Evolutionary conservation across 306 rosid species (phyloP).

Genomic region (Spatholobus suberectus): DNA sequence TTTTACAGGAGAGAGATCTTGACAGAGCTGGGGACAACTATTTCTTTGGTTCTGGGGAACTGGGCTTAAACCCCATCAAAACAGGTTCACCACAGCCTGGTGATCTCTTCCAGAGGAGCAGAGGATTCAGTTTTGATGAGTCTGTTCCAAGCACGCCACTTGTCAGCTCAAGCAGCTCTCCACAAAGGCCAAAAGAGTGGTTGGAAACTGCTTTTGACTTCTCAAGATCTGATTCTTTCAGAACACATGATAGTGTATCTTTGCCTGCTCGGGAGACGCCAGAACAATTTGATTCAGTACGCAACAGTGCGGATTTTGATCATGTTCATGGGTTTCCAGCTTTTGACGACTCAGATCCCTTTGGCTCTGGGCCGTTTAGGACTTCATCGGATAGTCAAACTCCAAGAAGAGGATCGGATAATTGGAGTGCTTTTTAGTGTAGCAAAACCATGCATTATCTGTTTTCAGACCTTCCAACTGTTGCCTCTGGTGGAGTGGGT

Average conservation of each 20-base stretch:
- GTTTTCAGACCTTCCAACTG: constrained; percentile 47
- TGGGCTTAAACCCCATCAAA: constrained; percentile 84
- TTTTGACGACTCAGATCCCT: constrained; percentile 88
- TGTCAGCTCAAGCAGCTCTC: constrained; percentile 71
- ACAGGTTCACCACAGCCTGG: constrained; percentile 67
- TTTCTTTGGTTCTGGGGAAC: constrained; percentile 75
- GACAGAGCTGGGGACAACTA: constrained; percentile 67
- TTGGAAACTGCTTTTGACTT: constrained; percentile 77
- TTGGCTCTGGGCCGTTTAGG: constrained; percentile 82
- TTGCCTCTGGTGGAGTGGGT: constrained; percentile 53
- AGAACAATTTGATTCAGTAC: constrained; percentile 74
- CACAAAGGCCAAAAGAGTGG: constrained; percentile 65
- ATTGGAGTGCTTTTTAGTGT: constrained; percentile 89
- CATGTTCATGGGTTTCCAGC: constrained; percentile 75
- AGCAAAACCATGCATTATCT: constrained; percentile 36
- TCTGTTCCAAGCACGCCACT: constrained; percentile 98
- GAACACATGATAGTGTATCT: constrained; percentile 63
- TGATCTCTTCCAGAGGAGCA: constrained; percentile 64
- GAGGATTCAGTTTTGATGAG: constrained; percentile 78
- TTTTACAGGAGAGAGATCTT: constrained; percentile 61
- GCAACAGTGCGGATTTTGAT: constrained; percentile 74
- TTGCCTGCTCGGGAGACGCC: constrained; percentile 60
- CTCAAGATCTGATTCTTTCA: constrained; percentile 86
- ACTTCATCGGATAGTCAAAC: constrained; percentile 74
- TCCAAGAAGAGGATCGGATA: constrained; percentile 71